Conservation (phyloP, 75 land plant genomes). For the Pinus albicaulis region DNA sequence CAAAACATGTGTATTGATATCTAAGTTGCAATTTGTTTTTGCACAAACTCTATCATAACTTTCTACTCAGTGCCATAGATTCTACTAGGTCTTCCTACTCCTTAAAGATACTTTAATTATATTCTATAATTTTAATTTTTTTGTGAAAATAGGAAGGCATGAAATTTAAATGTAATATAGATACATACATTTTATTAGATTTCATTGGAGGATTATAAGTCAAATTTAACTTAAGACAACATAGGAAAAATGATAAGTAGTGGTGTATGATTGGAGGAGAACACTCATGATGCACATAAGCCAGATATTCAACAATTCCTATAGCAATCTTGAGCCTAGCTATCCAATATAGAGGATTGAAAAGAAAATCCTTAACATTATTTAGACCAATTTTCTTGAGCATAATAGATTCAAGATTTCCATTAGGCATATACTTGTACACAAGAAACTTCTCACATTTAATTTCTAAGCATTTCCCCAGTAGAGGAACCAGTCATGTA, state of each 20-base stretch:
- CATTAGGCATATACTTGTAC: conserved; percentile 28
- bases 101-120: too few species aligned
- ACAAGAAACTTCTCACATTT: conserved; percentile 23
- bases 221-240: too few species aligned
- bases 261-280: conserved; percentile 27
- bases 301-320: conserved; percentile 25
- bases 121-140: too few species aligned
- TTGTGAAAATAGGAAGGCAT: too few species aligned
- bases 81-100: too few species aligned
- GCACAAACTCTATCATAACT: too few species aligned
- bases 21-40: too few species aligned
- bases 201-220: too few species aligned
- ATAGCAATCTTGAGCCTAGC: conserved; percentile 23
- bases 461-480: conserved; percentile 22
- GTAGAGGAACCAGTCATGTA: conserved; percentile 16
- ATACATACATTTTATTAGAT: too few species aligned
- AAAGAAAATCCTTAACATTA: neutral
- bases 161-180: too few species aligned
- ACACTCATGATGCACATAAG: conserved; percentile 26
- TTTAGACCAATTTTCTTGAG: neutral
- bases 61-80: too few species aligned
- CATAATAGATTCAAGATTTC: conserved; percentile 20
- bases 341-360: conserved; percentile 25
- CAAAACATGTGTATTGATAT: too few species aligned
- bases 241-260: neutral